phyloP scores from a whole-genome alignment of 2,329 filamentous ascomycete species.

The Botrytis cinerea region DNA sequence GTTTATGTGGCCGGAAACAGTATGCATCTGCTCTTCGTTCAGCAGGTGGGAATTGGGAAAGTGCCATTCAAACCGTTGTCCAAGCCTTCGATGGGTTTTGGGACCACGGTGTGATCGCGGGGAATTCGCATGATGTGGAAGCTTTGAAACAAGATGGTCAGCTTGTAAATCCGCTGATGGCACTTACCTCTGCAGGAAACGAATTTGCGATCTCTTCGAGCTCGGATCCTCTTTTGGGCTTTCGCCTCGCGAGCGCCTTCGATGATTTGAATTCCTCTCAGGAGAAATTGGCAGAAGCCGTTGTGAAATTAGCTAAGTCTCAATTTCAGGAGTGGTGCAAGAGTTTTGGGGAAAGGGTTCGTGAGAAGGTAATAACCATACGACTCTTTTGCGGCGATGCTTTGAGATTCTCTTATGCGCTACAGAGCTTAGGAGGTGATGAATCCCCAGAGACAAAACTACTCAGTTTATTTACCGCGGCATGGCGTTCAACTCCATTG shows the following conservation, averaged over 20 bases:
- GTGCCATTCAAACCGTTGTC: background rate
- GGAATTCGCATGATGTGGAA: background rate
- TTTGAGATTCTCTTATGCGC: slow-evolving; percentile 26
- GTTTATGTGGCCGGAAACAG: too few species aligned
- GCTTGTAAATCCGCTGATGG: slow-evolving; percentile 26
- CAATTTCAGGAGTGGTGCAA: slow-evolving; percentile 22
- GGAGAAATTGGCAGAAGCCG: background rate
- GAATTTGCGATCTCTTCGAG: slow-evolving; percentile 20
- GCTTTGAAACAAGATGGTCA: background rate
- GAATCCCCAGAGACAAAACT: background rate
- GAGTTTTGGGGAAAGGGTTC: slow-evolving; percentile 15
- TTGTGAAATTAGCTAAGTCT: slow-evolving; percentile 14
- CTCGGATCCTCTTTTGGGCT: slow-evolving; percentile 27
- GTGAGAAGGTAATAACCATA: background rate
- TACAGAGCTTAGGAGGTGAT: slow-evolving; percentile 22
- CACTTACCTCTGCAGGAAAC: slow-evolving; percentile 4
- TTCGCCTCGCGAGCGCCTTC: slow-evolving; percentile 27
- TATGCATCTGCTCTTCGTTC: slow-evolving; percentile 9
- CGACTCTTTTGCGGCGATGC: slow-evolving; percentile 29
- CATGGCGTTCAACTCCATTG: slow-evolving; percentile 5
- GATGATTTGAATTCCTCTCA: background rate
- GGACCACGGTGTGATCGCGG: slow-evolving; percentile 14
- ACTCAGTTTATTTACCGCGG: background rate
- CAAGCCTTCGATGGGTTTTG: background rate
- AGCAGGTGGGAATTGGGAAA: slow-evolving; percentile 1